These are phyloP conservation scores for Pholiota conissans DNA, from an alignment of 768 basidiomycete genomes.

Conservation along the genomic window DNA sequence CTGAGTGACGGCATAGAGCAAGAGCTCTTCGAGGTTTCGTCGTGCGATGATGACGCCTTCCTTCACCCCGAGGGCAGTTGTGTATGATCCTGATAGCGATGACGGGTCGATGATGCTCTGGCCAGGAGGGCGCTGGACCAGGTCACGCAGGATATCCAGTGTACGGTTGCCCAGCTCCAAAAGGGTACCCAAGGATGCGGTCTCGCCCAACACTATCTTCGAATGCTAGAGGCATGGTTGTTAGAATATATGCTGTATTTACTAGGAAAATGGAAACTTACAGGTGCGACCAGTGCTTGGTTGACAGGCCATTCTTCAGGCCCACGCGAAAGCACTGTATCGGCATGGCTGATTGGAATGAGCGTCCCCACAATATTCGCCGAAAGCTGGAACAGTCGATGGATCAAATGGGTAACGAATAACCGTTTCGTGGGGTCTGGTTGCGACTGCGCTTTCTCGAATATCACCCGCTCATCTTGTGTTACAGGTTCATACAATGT, in stretches of 20 bases:
- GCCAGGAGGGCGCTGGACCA: constrained; percentile 60
- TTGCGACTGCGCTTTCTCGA: constrained; percentile 64
- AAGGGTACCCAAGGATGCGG: constrained; percentile 82
- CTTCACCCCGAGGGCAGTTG: constrained; percentile 48
- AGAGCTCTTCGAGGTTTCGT: constrained; percentile 63
- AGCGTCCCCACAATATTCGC: constrained; percentile 71
- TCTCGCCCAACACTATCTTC: constrained; percentile 80
- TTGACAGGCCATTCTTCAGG: constrained; percentile 72
- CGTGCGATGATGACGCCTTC: constrained; percentile 58
- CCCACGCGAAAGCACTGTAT: constrained; percentile 61
- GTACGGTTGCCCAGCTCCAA: constrained; percentile 83
- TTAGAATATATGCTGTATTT: not conserved
- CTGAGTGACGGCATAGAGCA: constrained; percentile 75
- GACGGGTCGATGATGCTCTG: constrained; percentile 47
- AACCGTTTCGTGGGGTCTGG: constrained; percentile 71
- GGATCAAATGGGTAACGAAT: constrained; percentile 67
- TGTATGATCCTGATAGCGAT: constrained; percentile 25
- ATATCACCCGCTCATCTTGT: constrained; percentile 64
- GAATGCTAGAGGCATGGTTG: constrained; percentile 57
- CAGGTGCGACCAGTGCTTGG: constrained; percentile 72
- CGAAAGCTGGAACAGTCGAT: constrained; percentile 69
- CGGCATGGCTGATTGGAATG: constrained; percentile 67
- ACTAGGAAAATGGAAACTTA: constrained; percentile 35
- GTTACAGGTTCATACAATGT: constrained; percentile 81
- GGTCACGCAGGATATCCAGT: constrained; percentile 69